Evolutionary conservation across 768 basidiomycete species (phyloP).

Genomic region (Leccinellum luteum): DNA sequence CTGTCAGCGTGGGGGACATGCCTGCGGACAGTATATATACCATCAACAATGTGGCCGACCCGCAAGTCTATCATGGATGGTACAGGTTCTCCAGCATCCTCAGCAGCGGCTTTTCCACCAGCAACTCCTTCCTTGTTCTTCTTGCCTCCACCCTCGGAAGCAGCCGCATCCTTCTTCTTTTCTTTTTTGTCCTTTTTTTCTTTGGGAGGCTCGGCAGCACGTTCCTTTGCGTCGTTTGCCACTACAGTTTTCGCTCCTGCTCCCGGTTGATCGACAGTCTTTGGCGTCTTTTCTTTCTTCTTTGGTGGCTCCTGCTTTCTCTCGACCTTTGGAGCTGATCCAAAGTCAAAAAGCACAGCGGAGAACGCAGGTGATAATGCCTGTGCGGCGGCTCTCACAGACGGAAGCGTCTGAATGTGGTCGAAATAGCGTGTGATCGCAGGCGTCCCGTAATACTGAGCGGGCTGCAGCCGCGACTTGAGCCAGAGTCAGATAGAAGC

Average conservation of each 20-base stretch:
- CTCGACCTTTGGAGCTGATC: constrained; percentile 69
- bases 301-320: constrained; percentile 71
- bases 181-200: constrained; percentile 41
- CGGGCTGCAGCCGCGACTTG: constrained; percentile 67
- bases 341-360: constrained; percentile 66
- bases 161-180: constrained; percentile 58
- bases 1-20: constrained; percentile 2
- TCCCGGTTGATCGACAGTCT: constrained; percentile 30
- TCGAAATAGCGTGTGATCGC: constrained; percentile 92
- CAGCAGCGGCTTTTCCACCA: constrained; percentile 37
- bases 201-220: constrained; percentile 29
- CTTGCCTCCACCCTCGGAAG: constrained; percentile 31
- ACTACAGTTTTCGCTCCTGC: constrained; percentile 25
- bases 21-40: constrained; percentile 56
- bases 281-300: constrained; percentile 67
- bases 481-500: constrained; percentile 7
- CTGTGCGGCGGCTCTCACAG: constrained; percentile 57
- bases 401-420: constrained; percentile 76
- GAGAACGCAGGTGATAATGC: constrained; percentile 52
- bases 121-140: constrained; percentile 40
- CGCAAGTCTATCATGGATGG: constrained; percentile 98
- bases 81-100: constrained; percentile 76
- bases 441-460: constrained; percentile 78
- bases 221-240: constrained; percentile 38
- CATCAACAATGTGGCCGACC: constrained; percentile 89